Conservation (phyloP, 768 basidiomycete species). For the Hericium alpestre region DNA sequence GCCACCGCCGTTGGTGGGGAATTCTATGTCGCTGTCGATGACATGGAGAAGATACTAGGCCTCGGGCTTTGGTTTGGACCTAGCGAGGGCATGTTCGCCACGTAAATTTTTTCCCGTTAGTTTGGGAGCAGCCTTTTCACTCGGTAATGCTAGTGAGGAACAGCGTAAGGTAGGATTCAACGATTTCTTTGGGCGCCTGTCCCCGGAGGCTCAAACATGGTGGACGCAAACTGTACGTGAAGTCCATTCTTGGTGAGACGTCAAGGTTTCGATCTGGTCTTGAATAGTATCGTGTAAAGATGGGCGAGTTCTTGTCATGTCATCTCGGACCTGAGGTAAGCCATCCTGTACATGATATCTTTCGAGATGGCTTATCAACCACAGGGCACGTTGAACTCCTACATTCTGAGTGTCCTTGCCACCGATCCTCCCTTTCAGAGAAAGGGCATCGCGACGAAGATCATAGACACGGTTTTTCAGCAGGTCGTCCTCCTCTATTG, state of each 20-base stretch:
- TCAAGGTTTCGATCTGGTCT: too few relatives aligned
- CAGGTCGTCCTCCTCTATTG: neutral
- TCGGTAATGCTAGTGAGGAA: neutral
- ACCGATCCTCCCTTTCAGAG: neutral
- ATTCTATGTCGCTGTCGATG: neutral
- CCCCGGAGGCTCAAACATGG: neutral
- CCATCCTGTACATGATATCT: neutral
- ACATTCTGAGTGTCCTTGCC: neutral
- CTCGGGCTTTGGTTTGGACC: neutral
- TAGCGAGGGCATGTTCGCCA: neutral
- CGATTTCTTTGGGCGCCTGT: neutral
- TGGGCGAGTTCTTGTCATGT: neutral
- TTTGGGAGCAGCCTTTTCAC: neutral
- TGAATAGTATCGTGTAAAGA: neutral
- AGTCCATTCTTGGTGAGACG: too few relatives aligned
- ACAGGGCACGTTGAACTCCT: neutral
- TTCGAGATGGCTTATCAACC: neutral
- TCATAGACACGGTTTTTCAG: neutral
- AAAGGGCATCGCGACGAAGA: neutral
- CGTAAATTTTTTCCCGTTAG: neutral
- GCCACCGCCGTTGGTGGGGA: neutral
- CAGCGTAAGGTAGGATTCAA: neutral
- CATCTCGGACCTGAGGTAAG: neutral
- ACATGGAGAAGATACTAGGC: neutral
- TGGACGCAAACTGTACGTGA: neutral